Evolutionary conservation across 2,329 filamentous ascomycete species (phyloP).

Genomic region (Beauveria medogensis): DNA sequence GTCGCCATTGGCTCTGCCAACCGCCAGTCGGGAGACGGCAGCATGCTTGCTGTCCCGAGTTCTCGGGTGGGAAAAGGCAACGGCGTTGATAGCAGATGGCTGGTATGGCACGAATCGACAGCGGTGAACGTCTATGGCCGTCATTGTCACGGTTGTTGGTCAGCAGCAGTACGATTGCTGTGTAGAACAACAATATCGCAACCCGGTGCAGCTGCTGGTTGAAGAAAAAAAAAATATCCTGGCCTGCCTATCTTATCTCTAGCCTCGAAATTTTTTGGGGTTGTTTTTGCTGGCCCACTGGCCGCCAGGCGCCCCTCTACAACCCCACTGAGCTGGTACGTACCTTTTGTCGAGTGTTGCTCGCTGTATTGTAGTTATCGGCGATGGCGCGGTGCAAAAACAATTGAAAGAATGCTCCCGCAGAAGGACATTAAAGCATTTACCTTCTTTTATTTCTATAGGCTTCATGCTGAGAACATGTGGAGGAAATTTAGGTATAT

Average conservation of each 20-base stretch:
- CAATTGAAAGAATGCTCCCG: neutral
- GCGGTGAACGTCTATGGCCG: constrained; percentile 85
- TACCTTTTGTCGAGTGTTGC: neutral
- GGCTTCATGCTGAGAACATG: too few relatives aligned
- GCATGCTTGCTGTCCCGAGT: constrained; percentile 38
- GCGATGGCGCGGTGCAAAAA: neutral
- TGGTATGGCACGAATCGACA: constrained; percentile 93
- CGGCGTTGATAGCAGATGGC: constrained; percentile 83
- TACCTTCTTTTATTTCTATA: too few relatives aligned
- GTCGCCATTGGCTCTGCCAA: constrained; percentile 89
- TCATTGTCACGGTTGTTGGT: constrained; percentile 11
- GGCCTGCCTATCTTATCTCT: constrained; percentile 14
- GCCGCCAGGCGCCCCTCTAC: neutral
- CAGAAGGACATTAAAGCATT: neutral
- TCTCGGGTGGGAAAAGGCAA: constrained; percentile 80
- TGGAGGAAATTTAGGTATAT: too few relatives aligned
- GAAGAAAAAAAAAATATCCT: constrained; percentile 21
- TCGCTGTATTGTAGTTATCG: neutral
- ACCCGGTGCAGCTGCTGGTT: constrained; percentile 8
- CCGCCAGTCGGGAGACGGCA: constrained; percentile 64
- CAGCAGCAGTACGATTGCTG: constrained; percentile 1
- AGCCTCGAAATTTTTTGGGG: constrained; percentile 20
- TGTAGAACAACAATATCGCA: neutral
- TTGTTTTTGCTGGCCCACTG: constrained; percentile 1
- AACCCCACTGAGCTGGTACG: neutral